A percentile compares a stretch with the other conserved stretches of the same genome.
Evolutionary conservation across 2,329 filamentous ascomycete genomes (phyloP).

Genomic region (Alternaria triticimaculans): DNA sequence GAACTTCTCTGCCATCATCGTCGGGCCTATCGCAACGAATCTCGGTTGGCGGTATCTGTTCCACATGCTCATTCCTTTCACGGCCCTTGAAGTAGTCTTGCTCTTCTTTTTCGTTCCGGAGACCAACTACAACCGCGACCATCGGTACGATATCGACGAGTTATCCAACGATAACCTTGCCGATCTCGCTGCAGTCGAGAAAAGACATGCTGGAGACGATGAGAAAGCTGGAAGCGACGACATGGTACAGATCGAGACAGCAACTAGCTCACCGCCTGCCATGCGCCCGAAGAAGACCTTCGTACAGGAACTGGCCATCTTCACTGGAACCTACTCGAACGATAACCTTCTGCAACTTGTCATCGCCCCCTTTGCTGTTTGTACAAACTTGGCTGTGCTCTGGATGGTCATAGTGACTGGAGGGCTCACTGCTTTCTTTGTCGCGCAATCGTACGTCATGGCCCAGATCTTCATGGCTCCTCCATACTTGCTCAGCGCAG

Average conservation of each 20-base stretch:
- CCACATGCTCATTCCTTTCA: conserved; percentile 56
- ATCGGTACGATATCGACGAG: conserved; percentile 43
- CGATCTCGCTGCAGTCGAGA: conserved; percentile 33
- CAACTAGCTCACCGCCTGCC: conserved; percentile 18
- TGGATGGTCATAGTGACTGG: conserved; percentile 58
- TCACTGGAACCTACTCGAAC: conserved; percentile 49
- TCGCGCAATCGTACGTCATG: conserved; percentile 53
- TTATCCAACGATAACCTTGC: conserved; percentile 34
- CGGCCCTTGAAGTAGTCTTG: conserved; percentile 52
- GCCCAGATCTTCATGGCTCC: conserved; percentile 58
- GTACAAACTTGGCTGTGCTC: conserved; percentile 59
- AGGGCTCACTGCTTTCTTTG: conserved; percentile 53
- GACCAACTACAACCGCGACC: conserved; percentile 56
- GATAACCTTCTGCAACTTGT: conserved; percentile 49
- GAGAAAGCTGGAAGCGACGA: conserved; percentile 19
- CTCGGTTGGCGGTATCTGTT: conserved; percentile 53
- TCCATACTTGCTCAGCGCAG: conserved; percentile 54
- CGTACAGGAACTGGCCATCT: conserved; percentile 45
- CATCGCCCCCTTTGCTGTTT: conserved; percentile 57
- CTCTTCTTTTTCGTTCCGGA: conserved; percentile 60
- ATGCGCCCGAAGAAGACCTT: conserved; percentile 46
- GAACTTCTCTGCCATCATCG: conserved; percentile 47
- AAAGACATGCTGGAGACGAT: conserved; percentile 19
- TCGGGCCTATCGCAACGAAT: conserved; percentile 43
- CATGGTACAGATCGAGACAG: conserved; percentile 29